phyloP scores from a whole-genome alignment of 176 grass and related monocot genomes.

The Oryza meyeriana region DNA sequence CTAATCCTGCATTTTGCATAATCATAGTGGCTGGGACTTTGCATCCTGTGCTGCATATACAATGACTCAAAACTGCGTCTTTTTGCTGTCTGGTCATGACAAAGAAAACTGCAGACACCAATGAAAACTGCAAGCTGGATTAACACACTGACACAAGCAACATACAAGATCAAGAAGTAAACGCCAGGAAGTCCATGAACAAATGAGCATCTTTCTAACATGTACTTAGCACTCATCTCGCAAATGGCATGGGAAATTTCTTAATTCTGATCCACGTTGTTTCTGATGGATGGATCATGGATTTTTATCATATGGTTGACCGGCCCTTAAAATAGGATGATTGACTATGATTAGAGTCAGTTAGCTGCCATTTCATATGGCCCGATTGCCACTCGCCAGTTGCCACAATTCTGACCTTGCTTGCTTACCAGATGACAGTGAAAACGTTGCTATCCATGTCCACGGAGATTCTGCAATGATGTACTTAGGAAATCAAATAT shows the following conservation, averaged over 20 bases:
- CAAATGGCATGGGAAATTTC: neutral
- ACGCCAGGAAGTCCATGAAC: neutral
- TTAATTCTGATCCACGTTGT: neutral
- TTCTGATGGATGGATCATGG: neutral
- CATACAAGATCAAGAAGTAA: neutral
- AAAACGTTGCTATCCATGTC: neutral
- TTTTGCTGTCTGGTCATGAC: neutral
- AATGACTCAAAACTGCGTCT: neutral
- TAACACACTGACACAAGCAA: neutral
- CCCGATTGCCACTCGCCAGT: neutral
- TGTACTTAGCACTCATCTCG: neutral
- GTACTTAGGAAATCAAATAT: neutral
- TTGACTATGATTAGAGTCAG: neutral
- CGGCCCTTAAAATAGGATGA: neutral
- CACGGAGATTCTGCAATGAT: neutral
- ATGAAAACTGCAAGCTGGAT: neutral
- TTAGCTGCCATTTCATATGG: neutral
- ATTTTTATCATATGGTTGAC: constrained; percentile 19
- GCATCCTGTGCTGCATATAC: neutral
- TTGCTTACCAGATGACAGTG: neutral
- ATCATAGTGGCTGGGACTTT: neutral
- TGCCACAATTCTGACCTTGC: neutral
- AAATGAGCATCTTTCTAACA: neutral
- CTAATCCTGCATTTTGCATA: neutral
- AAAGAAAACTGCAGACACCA: neutral